Evolutionary conservation across 352 stramenopile species (phyloP).

Genomic region (Phytophthora europaea): DNA sequence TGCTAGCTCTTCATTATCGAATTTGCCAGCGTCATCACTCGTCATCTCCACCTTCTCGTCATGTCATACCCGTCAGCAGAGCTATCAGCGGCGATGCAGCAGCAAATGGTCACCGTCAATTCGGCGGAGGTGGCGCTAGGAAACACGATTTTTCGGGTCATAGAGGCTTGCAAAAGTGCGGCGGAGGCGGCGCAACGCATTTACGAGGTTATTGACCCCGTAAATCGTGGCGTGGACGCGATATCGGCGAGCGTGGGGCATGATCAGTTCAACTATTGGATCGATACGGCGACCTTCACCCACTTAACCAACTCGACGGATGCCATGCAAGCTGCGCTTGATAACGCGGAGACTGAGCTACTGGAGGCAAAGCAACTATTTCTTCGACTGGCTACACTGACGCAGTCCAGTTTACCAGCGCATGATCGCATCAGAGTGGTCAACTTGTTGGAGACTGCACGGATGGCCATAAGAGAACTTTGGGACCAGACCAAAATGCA

Average conservation of each 20-base stretch:
- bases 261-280: conserved; percentile 1
- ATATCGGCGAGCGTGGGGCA: neutral
- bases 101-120: neutral
- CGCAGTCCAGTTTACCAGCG: neutral
- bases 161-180: neutral
- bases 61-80: neutral
- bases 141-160: neutral
- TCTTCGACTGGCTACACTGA: neutral
- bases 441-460: neutral
- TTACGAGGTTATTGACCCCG: neutral
- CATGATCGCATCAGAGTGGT: neutral
- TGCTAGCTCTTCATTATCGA: neutral
- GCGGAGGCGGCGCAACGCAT: neutral
- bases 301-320: neutral
- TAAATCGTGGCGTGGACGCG: neutral
- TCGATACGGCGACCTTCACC: neutral
- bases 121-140: neutral
- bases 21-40: neutral
- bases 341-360: neutral
- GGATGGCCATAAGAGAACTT: neutral
- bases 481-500: neutral
- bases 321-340: neutral
- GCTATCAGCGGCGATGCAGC: neutral
- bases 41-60: neutral
- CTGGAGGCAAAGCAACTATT: neutral